These are phyloP conservation scores for Mrakia blollopis DNA, from an alignment of 768 basidiomycete species.

Conservation along the genomic window DNA sequence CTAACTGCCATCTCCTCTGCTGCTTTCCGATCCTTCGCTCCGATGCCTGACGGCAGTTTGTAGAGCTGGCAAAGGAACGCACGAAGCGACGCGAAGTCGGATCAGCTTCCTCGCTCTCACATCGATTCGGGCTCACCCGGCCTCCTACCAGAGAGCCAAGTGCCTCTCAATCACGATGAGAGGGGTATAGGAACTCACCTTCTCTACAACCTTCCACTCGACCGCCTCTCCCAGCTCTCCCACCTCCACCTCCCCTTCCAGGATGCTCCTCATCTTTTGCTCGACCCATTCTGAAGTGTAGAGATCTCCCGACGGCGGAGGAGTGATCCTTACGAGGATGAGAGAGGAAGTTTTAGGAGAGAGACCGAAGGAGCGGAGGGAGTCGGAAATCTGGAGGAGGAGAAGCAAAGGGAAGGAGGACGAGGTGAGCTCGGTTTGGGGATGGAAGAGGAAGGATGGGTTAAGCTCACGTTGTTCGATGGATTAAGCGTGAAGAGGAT, in stretches of 20 bases:
- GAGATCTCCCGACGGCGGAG: neutral
- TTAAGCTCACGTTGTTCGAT: constrained; percentile 66
- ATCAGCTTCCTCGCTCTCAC: too few species aligned
- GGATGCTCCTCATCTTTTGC: constrained; percentile 16
- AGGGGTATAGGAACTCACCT: constrained; percentile 59
- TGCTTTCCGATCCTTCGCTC: constrained; percentile 8
- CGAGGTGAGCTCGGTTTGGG: neutral
- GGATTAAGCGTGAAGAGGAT: constrained; percentile 82
- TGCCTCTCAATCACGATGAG: too few species aligned
- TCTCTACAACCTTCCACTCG: constrained; percentile 68
- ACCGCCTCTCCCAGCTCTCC: constrained; percentile 50
- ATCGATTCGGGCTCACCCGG: too few species aligned
- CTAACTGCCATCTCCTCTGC: constrained; percentile 27
- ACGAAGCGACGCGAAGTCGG: neutral
- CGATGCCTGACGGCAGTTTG: constrained; percentile 16
- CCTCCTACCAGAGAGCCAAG: too few species aligned
- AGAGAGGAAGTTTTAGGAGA: constrained; percentile 61
- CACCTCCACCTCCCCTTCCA: constrained; percentile 19
- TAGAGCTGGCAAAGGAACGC: constrained; percentile 13
- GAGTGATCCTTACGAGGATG: constrained; percentile 63
- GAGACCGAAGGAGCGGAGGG: constrained; percentile 77
- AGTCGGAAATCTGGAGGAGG: constrained; percentile 69
- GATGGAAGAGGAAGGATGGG: too few species aligned
- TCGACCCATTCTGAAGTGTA: constrained; percentile 6
- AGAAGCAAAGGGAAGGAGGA: neutral